These are phyloP conservation scores for Alternaria postmessia DNA, from an alignment of 2,329 filamentous ascomycete species.

Conservation along the genomic window DNA sequence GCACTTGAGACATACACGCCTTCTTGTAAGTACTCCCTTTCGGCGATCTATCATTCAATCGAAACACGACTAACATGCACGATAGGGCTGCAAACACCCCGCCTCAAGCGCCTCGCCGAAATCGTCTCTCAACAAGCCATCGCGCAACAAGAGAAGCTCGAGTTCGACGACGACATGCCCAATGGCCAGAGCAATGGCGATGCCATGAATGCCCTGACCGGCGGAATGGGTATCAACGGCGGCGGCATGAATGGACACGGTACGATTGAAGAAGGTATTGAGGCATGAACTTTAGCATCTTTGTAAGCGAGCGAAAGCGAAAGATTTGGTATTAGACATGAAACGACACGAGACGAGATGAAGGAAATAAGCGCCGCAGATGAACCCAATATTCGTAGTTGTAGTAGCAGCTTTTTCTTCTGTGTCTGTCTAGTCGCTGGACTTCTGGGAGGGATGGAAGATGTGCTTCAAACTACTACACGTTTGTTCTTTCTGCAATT, in stretches of 20 bases:
- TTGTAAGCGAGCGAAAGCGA: conserved; percentile 11
- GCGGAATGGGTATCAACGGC: conserved; percentile 23
- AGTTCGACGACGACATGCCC: conserved; percentile 53
- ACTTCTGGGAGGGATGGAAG: conserved; percentile 6
- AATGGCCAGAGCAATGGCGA: conserved; percentile 28
- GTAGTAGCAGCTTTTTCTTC: neutral
- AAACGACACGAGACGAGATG: conserved; percentile 12
- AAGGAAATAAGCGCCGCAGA: conserved; percentile 2
- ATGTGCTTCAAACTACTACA: neutral
- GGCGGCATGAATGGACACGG: conserved; percentile 25
- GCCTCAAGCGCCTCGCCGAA: conserved; percentile 94
- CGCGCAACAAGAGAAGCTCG: conserved; percentile 88
- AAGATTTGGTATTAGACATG: conserved; percentile 22
- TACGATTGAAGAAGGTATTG: conserved; percentile 30
- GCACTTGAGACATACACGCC: conserved; percentile 98
- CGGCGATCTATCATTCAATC: neutral
- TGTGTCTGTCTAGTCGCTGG: conserved; percentile 13
- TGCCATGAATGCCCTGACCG: conserved; percentile 29
- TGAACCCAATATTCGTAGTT: conserved; percentile 8
- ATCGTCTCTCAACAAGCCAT: conserved; percentile 97
- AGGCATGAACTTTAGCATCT: conserved; percentile 22
- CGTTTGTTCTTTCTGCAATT: conserved; percentile 1
- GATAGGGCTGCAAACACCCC: conserved; percentile 91
- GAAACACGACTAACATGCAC: conserved; percentile 37
- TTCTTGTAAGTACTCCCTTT: conserved; percentile 73